These are phyloP conservation scores for Alternaria infectoria DNA, from an alignment of 2,329 filamentous ascomycete species.

Conservation along the genomic window DNA sequence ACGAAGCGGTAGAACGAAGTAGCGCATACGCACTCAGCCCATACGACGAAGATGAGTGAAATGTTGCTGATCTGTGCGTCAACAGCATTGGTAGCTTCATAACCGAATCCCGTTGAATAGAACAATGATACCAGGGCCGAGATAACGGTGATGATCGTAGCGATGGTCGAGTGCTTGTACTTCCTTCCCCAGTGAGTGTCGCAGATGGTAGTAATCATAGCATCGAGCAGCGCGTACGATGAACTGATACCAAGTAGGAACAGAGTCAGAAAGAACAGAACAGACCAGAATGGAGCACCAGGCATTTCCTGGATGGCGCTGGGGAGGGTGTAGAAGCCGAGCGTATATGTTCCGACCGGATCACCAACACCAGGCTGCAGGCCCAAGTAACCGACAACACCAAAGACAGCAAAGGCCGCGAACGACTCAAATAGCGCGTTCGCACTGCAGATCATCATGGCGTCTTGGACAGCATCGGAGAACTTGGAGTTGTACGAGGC, in stretches of 20 bases:
- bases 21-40: slow-evolving; percentile 56
- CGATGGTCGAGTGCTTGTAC: slow-evolving; percentile 47
- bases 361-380: slow-evolving; percentile 47
- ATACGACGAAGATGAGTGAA: slow-evolving; percentile 58
- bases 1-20: slow-evolving; percentile 59
- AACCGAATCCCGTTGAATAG: slow-evolving; percentile 62
- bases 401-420: slow-evolving; percentile 55
- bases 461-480: slow-evolving; percentile 63
- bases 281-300: slow-evolving; percentile 60
- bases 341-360: slow-evolving; percentile 57
- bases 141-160: slow-evolving; percentile 53
- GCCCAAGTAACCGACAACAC: slow-evolving; percentile 56
- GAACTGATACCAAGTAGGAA: slow-evolving; percentile 62
- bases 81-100: slow-evolving; percentile 58
- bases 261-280: slow-evolving; percentile 61
- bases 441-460: slow-evolving; percentile 59
- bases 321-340: slow-evolving; percentile 62
- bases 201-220: slow-evolving; percentile 58
- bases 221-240: slow-evolving; percentile 63
- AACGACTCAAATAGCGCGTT: slow-evolving; percentile 61
- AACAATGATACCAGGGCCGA: slow-evolving; percentile 61
- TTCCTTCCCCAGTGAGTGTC: slow-evolving; percentile 53
- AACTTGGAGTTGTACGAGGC: slow-evolving; percentile 61
- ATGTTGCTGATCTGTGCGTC: slow-evolving; percentile 62
- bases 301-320: slow-evolving; percentile 61